Evolutionary conservation across 805 yeast genomes (phyloP).

Genomic region (Cyberlindnera nakhonratchasimensis): DNA sequence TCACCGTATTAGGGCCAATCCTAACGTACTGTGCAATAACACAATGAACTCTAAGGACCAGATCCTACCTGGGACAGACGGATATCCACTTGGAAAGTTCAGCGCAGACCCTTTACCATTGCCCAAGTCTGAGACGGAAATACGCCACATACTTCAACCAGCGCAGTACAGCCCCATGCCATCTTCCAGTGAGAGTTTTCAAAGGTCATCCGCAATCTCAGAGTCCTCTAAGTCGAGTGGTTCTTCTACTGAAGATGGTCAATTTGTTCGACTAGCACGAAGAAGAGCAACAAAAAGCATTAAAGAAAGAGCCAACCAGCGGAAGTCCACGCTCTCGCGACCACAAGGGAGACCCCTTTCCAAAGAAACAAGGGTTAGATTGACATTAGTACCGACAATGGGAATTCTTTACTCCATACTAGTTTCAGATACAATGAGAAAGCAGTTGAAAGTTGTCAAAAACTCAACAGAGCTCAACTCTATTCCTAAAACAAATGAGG

Average conservation of each 20-base stretch:
- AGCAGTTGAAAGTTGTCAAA: slow-evolving; percentile 24
- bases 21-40: not conserved
- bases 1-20: not conserved
- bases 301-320: slow-evolving; percentile 19
- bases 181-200: slow-evolving; percentile 1
- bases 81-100: not conserved
- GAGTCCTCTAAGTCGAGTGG: slow-evolving; percentile 5
- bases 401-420: slow-evolving; percentile 42
- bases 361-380: slow-evolving; percentile 47
- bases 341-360: slow-evolving; percentile 43
- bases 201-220: slow-evolving; percentile 1
- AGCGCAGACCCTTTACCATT: not conserved
- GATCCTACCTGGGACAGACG: not conserved
- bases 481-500: slow-evolving; percentile 16
- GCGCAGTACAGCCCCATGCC: slow-evolving; percentile 1
- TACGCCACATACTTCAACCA: not conserved
- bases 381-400: slow-evolving; percentile 45
- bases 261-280: slow-evolving; percentile 27
- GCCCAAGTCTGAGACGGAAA: not conserved
- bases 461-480: slow-evolving; percentile 15
- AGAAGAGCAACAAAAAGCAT: slow-evolving; percentile 23
- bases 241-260: slow-evolving; percentile 9
- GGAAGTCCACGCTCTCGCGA: slow-evolving; percentile 16
- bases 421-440: slow-evolving; percentile 30
- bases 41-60: slow-evolving; percentile 1